These are phyloP conservation scores for Zanthoxylum bungeanum DNA, from an alignment of 345 rosid genomes.

Conservation along the genomic window DNA sequence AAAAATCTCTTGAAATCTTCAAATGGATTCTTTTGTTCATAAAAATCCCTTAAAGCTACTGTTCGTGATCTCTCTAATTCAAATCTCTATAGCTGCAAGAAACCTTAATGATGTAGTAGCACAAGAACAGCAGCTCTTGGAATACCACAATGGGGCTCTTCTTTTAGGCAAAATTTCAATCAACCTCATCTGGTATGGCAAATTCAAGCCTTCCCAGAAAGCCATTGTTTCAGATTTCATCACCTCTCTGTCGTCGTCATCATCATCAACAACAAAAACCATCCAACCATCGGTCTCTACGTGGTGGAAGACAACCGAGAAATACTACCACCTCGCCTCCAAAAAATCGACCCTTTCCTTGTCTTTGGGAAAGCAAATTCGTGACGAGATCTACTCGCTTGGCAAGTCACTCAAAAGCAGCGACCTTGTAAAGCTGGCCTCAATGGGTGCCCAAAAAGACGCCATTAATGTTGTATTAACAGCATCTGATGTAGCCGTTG, in stretches of 20 bases:
- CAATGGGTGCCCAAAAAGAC: conserved; percentile 43
- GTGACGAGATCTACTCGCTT: conserved; percentile 51
- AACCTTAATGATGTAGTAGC: conserved; percentile 37
- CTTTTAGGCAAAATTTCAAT: conserved; percentile 69
- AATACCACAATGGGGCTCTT: conserved; percentile 80
- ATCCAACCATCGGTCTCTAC: conserved; percentile 59
- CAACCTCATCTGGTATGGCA: conserved; percentile 83
- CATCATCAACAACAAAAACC: conserved; percentile 14
- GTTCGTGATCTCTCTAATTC: conserved; percentile 34
- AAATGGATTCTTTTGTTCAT: conserved; percentile 41
- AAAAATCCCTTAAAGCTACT: conserved; percentile 24
- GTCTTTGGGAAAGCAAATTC: conserved; percentile 44
- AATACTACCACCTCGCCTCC: conserved; percentile 53
- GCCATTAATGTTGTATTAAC: conserved; percentile 54
- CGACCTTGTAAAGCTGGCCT: conserved; percentile 50
- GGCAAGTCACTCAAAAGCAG: conserved; percentile 55
- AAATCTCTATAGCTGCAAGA: conserved; percentile 43
- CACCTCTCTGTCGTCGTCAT: conserved; percentile 45
- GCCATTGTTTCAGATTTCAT: conserved; percentile 74
- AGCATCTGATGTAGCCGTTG: conserved; percentile 50
- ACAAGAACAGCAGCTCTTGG: conserved; percentile 36
- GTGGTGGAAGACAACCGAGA: conserved; percentile 73
- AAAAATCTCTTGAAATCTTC: too few species aligned
- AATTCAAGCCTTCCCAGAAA: conserved; percentile 68
- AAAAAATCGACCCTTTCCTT: conserved; percentile 36